Base-by-base conservation (phyloP, 257 asterid species). In the Avicennia marina region DNA sequence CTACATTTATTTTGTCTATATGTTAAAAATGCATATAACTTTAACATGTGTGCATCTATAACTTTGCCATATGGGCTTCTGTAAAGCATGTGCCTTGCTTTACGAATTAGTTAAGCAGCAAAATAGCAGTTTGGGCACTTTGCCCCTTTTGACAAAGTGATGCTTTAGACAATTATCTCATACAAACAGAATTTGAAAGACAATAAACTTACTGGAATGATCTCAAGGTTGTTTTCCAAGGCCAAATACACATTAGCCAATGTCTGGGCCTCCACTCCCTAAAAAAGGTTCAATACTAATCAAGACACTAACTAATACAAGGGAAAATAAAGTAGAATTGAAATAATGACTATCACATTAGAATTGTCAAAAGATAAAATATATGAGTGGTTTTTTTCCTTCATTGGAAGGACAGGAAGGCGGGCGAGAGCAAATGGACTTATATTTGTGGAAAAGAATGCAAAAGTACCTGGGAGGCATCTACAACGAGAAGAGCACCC, bases 201-300 rank as follows among this genome's bases (percentile, higher is more conserved):
- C 18, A 44, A 25, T 21, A 56, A 67, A 72, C 95, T 78, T 72
- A 93, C 98, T 52, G 98, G 98, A 63, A 93, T 86, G 54, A 93
- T 89, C 74, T 93, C 98, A 61, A 93, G 98, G 80, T 89, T 86
- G 89, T 81, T 89, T 75, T 93, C 98, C 95, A 93, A 64, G 42
- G 98, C 98, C 74, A 93, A 72, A 77, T 93, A 93, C 68, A 91
- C 94, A 75, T 93, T 93, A 53, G 98, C 98, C 71, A 93, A 78
- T 42, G 98, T 93, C 72, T 93, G 98, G 51, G 98, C 98, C 80
- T 93, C 98, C 75, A 93, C 98, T 56, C 98, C 98, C 98, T 91
- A 63, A 32, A 75, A 70, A 64, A 62, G 52, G 56, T 43, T 18
- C 43, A 55, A 65, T 66, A 43, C 62, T 26, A 57, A 42, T 41